These are phyloP conservation scores for Cubamyces sp. DNA, from an alignment of 768 basidiomycete species.

Conservation along the genomic window DNA sequence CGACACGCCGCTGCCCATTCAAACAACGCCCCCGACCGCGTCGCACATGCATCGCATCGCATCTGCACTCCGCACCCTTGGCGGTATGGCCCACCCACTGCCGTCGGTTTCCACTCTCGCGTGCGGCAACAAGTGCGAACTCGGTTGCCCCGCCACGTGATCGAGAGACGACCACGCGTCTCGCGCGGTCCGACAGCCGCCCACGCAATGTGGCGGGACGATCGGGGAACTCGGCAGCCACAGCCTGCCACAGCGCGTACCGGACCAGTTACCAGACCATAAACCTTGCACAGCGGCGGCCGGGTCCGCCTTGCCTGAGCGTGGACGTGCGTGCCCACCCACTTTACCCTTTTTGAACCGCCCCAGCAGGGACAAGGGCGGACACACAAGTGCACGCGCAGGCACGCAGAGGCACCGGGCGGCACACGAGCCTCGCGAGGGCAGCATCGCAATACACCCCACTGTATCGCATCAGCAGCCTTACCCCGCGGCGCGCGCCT, in stretches of 20 bases:
- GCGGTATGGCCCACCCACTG: no score
- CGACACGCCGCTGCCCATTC: not conserved
- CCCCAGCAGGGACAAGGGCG: not conserved
- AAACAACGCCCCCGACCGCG: not conserved
- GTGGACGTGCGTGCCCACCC: constrained; percentile 4
- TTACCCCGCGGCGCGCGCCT: not conserved
- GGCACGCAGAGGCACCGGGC: not conserved
- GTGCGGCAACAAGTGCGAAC: not conserved
- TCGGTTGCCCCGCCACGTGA: constrained; percentile 14
- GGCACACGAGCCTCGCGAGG: not conserved
- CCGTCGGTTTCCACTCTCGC: no score
- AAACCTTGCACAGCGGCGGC: not conserved
- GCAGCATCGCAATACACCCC: not conserved
- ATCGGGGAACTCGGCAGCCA: not conserved
- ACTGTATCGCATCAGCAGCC: constrained; percentile 5
- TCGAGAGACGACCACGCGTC: not conserved
- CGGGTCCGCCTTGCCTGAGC: not conserved
- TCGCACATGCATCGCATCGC: constrained; percentile 1
- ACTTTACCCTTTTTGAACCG: not conserved
- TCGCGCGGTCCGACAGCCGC: no score
- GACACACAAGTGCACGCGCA: constrained; percentile 22
- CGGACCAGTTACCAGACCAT: no score
- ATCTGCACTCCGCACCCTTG: not conserved
- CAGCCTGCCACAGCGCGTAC: not conserved
- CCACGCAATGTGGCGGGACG: no score